Percentiles rank a stretch among this genome's conserved stretches.
phyloP scores from a whole-genome alignment of 805 yeast species.

The Metschnikowia corniflorae region DNA sequence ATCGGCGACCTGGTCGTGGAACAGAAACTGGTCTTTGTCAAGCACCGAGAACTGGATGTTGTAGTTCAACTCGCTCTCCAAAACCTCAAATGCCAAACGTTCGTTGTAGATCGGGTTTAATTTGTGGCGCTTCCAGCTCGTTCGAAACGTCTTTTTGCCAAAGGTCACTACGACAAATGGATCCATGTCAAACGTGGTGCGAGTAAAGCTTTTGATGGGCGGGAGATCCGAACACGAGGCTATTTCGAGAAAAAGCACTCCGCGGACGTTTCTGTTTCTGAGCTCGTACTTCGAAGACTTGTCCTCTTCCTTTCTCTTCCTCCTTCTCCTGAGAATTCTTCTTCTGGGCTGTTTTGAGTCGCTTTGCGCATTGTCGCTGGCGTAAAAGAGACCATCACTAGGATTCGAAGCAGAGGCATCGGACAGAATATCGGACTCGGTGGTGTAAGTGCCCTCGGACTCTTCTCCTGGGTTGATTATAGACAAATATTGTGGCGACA shows the following conservation, averaged over 20 bases:
- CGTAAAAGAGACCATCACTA: slow-evolving; percentile 11
- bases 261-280: slow-evolving; percentile 44
- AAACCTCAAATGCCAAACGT: slow-evolving; percentile 72
- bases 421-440: slow-evolving; percentile 16
- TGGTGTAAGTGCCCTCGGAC: slow-evolving; percentile 1
- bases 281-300: slow-evolving; percentile 38
- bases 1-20: slow-evolving; percentile 77
- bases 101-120: slow-evolving; percentile 81
- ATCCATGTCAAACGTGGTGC: slow-evolving; percentile 90
- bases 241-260: slow-evolving; percentile 76
- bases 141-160: slow-evolving; percentile 82
- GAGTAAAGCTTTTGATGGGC: slow-evolving; percentile 62
- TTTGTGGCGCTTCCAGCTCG: slow-evolving; percentile 80
- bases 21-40: slow-evolving; percentile 81
- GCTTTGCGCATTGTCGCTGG: slow-evolving; percentile 2
- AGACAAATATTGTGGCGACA: slow-evolving; percentile 6
- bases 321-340: slow-evolving; percentile 4
- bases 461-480: neutral
- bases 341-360: slow-evolving; percentile 2
- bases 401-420: slow-evolving; percentile 3
- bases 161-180: slow-evolving; percentile 92
- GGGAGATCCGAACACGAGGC: slow-evolving; percentile 75
- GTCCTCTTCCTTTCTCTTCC: slow-evolving; percentile 5
- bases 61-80: slow-evolving; percentile 60
- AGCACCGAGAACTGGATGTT: slow-evolving; percentile 68